A percentile compares a stretch with the other conserved stretches of the same genome.
Conservation (phyloP, 164 flowering plant genomes). For the Warburgia ugandensis region DNA sequence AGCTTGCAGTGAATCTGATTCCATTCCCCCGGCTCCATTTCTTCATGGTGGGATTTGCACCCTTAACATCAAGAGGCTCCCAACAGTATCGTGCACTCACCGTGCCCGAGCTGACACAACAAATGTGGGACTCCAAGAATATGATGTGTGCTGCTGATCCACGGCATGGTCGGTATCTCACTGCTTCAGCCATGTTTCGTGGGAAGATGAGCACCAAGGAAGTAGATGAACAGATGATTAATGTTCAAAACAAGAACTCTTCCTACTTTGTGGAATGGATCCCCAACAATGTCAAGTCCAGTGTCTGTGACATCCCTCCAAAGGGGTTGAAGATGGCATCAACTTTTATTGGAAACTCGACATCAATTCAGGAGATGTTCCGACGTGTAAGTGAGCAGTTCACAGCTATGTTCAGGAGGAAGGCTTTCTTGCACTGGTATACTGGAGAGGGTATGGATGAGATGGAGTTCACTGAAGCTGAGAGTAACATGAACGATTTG, state of each 20-base stretch:
- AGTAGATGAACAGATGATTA: constrained; percentile 19
- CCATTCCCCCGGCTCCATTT: constrained; percentile 10
- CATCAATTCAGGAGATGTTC: constrained; percentile 18
- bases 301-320: constrained; percentile 22
- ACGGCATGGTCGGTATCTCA: constrained; percentile 14
- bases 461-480: constrained; percentile 19
- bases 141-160: constrained; percentile 19
- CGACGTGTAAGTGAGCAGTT: constrained; percentile 12
- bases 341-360: constrained; percentile 19
- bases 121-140: constrained; percentile 17
- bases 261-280: constrained; percentile 23
- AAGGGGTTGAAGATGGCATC: constrained; percentile 19
- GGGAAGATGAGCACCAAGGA: constrained; percentile 19
- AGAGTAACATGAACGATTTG: constrained; percentile 16
- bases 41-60: constrained; percentile 17
- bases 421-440: constrained; percentile 18
- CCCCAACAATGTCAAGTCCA: constrained; percentile 22
- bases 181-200: constrained; percentile 14
- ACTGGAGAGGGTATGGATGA: constrained; percentile 19
- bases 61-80: constrained; percentile 15
- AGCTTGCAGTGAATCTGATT: constrained; percentile 1
- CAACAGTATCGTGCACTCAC: constrained; percentile 9
- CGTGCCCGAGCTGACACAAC: constrained; percentile 16
- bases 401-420: constrained; percentile 14
- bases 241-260: constrained; percentile 20